phyloP scores from a whole-genome alignment of 2,329 filamentous ascomycete species.

The Pseudopithomyces maydicus region DNA sequence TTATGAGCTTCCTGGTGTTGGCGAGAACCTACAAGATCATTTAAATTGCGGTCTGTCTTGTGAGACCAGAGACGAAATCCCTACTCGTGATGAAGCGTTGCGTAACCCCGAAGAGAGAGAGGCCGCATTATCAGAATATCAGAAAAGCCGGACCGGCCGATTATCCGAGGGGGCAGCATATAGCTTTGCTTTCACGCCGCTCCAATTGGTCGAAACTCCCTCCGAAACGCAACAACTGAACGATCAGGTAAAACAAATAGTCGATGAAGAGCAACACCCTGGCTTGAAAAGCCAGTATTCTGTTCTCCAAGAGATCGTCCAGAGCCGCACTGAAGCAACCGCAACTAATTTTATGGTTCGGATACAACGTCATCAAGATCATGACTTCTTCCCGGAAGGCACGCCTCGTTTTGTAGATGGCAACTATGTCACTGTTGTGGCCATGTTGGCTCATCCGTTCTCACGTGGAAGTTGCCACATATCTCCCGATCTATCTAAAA shows the following conservation, averaged over 20 bases:
- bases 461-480: slow-evolving; percentile 51
- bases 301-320: slow-evolving; percentile 17
- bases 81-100: slow-evolving; percentile 16
- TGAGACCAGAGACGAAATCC: slow-evolving; percentile 15
- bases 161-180: slow-evolving; percentile 22
- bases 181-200: slow-evolving; percentile 25
- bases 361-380: slow-evolving; percentile 15
- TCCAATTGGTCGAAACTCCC: slow-evolving; percentile 20
- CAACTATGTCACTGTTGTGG: slow-evolving; percentile 21
- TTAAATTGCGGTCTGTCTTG: slow-evolving; percentile 10
- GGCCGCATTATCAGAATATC: slow-evolving; percentile 18
- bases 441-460: slow-evolving; percentile 40
- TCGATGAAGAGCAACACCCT: slow-evolving; percentile 6
- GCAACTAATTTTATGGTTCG: slow-evolving; percentile 22
- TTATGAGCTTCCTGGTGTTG: slow-evolving; percentile 64
- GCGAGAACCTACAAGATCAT: slow-evolving; percentile 67
- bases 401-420: slow-evolving; percentile 17
- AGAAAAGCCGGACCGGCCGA: slow-evolving; percentile 18
- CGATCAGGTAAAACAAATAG: slow-evolving; percentile 4
- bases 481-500: slow-evolving; percentile 31
- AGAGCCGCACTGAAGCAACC: slow-evolving; percentile 22
- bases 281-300: slow-evolving; percentile 16
- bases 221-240: slow-evolving; percentile 19
- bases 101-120: slow-evolving; percentile 13
- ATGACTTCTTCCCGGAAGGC: slow-evolving; percentile 10